Percentiles rank a stretch among this genome's conserved stretches.
Evolutionary conservation across 2,329 filamentous ascomycete genomes (phyloP).

Genomic region (Juglanconis oblonga): DNA sequence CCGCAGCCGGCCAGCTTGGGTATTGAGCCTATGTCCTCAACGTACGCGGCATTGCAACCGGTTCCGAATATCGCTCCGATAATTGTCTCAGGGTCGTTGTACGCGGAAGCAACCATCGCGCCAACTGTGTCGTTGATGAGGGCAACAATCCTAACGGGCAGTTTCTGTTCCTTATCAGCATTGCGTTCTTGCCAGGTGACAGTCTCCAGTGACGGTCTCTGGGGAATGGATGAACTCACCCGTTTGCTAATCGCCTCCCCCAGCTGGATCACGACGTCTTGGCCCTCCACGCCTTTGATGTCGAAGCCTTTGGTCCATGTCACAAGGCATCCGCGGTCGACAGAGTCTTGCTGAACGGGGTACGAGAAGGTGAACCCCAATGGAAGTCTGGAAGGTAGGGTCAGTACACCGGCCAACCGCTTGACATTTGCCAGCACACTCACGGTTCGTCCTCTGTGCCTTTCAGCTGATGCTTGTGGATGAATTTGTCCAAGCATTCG

Average conservation of each 20-base stretch:
- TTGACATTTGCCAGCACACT: not conserved
- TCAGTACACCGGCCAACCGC: slow-evolving; percentile 35
- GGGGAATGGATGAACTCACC: not conserved
- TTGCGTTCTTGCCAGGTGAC: not conserved
- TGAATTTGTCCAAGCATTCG: slow-evolving; percentile 66
- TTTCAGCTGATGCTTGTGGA: slow-evolving; percentile 46
- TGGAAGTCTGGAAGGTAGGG: slow-evolving; percentile 48
- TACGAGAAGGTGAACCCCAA: slow-evolving; percentile 74
- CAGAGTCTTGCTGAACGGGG: slow-evolving; percentile 66
- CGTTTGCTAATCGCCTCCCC: slow-evolving; percentile 43
- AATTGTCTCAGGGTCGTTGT: slow-evolving; percentile 68
- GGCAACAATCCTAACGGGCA: slow-evolving; percentile 70
- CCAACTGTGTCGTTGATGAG: slow-evolving; percentile 80
- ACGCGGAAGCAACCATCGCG: slow-evolving; percentile 75
- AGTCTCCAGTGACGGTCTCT: too few relatives aligned
- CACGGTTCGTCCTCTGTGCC: slow-evolving; percentile 38
- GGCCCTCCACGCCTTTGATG: slow-evolving; percentile 66
- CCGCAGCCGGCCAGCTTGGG: slow-evolving; percentile 48
- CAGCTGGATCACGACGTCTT: slow-evolving; percentile 66
- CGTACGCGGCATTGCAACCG: slow-evolving; percentile 77
- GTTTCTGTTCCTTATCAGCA: slow-evolving; percentile 28
- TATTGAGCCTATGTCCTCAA: slow-evolving; percentile 67
- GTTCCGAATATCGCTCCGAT: slow-evolving; percentile 80
- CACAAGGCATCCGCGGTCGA: slow-evolving; percentile 68
- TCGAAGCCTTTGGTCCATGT: slow-evolving; percentile 76